Percentiles rank a stretch among this genome's conserved stretches.
These are phyloP conservation scores for Glycine latifolia DNA, from an alignment of 306 rosid species.

Conservation along the genomic window DNA sequence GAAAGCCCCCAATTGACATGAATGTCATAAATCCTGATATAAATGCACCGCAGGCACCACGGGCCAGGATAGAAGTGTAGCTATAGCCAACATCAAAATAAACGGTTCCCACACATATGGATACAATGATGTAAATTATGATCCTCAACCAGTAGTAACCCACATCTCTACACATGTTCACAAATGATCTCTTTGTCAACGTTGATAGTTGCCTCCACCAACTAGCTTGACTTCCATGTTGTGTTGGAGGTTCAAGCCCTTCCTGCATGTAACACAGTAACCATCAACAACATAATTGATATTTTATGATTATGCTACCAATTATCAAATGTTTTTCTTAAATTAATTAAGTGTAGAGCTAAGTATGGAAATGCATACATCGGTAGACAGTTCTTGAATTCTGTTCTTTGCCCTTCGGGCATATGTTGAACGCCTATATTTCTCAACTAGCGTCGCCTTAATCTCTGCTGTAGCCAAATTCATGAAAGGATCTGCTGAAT, in stretches of 20 bases:
- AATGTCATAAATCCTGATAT: conserved; percentile 97
- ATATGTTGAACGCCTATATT: conserved; percentile 70
- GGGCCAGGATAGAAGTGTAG: conserved; percentile 90
- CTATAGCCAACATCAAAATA: conserved; percentile 81
- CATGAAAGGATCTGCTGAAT: conserved; percentile 82
- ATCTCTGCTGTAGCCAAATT: conserved; percentile 83
- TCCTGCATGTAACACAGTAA: conserved; percentile 57
- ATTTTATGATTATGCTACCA: too few species aligned
- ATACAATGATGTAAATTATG: conserved; percentile 77
- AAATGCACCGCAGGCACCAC: conserved; percentile 96
- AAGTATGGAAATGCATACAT: conserved; percentile 55
- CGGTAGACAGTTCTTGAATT: conserved; percentile 71
- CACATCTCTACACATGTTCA: conserved; percentile 95
- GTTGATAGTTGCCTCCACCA: conserved; percentile 90
- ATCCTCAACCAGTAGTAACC: conserved; percentile 99
- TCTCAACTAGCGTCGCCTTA: conserved; percentile 78
- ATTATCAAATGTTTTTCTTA: too few species aligned
- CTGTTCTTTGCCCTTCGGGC: conserved; percentile 64
- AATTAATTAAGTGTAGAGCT: too few species aligned
- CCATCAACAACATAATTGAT: too few species aligned
- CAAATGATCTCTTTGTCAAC: conserved; percentile 75
- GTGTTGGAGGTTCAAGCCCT: conserved; percentile 53
- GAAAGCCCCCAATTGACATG: conserved; percentile 99
- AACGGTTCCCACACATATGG: conserved; percentile 92
- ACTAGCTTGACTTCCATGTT: conserved; percentile 73